A percentile compares a stretch with the other conserved stretches of the same genome.
Conservation (phyloP, 495 filamentous ascomycete genomes). For the Annulohypoxylon stygium region DNA sequence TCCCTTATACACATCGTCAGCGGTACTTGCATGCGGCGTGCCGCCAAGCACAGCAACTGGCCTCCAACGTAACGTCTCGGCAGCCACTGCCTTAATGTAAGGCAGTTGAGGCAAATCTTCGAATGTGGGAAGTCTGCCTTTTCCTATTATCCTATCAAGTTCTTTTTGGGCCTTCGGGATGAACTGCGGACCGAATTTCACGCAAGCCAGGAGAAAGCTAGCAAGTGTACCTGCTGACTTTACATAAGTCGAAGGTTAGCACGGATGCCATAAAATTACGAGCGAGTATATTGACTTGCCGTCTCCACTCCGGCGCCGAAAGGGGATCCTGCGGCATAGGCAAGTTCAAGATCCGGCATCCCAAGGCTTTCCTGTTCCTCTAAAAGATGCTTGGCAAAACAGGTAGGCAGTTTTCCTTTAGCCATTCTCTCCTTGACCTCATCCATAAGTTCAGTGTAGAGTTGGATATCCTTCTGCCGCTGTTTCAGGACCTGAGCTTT, state of each 20-base stretch:
- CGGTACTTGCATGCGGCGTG: conserved; percentile 69
- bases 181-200: conserved; percentile 61
- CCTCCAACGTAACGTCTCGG: conserved; percentile 67
- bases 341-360: conserved; percentile 67
- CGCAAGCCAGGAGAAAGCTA: conserved; percentile 69
- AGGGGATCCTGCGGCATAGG: conserved; percentile 68
- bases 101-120: conserved; percentile 61
- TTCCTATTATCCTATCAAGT: conserved; percentile 67
- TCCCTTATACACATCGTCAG: conserved; percentile 67
- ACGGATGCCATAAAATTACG: conserved; percentile 44
- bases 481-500: conserved; percentile 67
- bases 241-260: conserved; percentile 59
- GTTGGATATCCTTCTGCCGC: conserved; percentile 62
- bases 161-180: conserved; percentile 66
- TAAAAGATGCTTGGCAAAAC: conserved; percentile 65
- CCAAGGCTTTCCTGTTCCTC: conserved; percentile 60
- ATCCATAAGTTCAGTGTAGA: conserved; percentile 66
- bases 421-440: conserved; percentile 61
- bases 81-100: conserved; percentile 62
- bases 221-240: conserved; percentile 60
- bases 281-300: conserved; percentile 55
- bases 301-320: conserved; percentile 78
- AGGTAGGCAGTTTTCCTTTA: conserved; percentile 57
- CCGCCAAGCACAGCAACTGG: conserved; percentile 65
- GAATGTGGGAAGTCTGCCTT: conserved; percentile 62